Conservation (phyloP, 1,139 yeast species). For the Tardiomyces depauwii region DNA sequence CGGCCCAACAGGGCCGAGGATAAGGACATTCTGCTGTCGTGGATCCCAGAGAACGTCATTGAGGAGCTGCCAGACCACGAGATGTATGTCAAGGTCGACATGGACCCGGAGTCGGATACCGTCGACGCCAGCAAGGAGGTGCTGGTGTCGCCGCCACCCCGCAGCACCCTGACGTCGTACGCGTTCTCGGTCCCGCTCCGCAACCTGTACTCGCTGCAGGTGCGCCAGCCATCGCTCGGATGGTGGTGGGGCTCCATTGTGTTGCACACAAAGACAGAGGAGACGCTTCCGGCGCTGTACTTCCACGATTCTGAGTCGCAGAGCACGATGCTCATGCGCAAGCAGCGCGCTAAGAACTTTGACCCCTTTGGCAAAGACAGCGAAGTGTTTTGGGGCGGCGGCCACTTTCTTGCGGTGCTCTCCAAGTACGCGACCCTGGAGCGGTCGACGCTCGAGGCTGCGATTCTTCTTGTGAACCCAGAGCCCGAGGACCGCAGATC, state of each 20-base stretch:
- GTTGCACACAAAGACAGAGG: conserved; percentile 53
- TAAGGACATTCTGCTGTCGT: conserved; percentile 54
- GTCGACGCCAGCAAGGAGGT: conserved; percentile 18
- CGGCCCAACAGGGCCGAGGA: conserved; percentile 39
- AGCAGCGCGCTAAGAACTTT: conserved; percentile 48
- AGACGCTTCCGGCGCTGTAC: conserved; percentile 71
- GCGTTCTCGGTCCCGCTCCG: conserved; percentile 53
- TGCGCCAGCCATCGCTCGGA: conserved; percentile 71
- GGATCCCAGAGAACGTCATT: conserved; percentile 58
- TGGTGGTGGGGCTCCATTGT: conserved; percentile 90
- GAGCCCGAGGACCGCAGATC: conserved; percentile 64
- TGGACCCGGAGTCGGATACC: conserved; percentile 24
- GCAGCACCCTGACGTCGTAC: conserved; percentile 45
- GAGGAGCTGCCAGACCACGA: conserved; percentile 35
- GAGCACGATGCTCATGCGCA: conserved; percentile 54
- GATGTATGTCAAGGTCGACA: conserved; percentile 42
- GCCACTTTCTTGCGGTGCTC: conserved; percentile 52
- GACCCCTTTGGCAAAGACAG: conserved; percentile 59
- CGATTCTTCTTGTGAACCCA: conserved; percentile 71
- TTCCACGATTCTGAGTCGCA: conserved; percentile 87
- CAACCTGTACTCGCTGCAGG: conserved; percentile 65
- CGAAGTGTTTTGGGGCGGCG: conserved; percentile 86
- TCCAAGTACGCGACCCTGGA: conserved; percentile 48
- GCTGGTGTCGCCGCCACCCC: conserved; percentile 40
- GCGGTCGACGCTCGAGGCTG: conserved; percentile 57